These are phyloP conservation scores for Dentipellis sp. DNA, from an alignment of 768 basidiomycete genomes.

Conservation along the genomic window DNA sequence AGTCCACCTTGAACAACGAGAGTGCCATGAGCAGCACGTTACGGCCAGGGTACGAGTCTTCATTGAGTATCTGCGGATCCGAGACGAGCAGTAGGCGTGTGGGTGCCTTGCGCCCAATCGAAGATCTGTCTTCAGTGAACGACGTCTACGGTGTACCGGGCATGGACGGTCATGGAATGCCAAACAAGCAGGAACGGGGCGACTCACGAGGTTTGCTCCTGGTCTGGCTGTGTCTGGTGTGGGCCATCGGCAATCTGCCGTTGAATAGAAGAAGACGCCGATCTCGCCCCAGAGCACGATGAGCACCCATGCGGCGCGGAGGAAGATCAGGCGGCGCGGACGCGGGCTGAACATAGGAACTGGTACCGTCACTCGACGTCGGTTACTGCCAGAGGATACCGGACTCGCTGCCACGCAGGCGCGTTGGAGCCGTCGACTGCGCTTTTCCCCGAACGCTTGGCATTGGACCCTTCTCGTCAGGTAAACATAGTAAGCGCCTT, in stretches of 20 bases:
- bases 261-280: slow-evolving; percentile 20
- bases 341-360: background rate
- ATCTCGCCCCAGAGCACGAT: background rate
- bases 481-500: too few species aligned
- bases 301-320: background rate
- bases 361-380: background rate
- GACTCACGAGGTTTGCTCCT: background rate
- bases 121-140: too few species aligned
- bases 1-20: slow-evolving; percentile 61
- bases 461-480: too few species aligned
- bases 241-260: slow-evolving; percentile 51
- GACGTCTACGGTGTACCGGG: background rate
- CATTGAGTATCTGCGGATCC: slow-evolving; percentile 82
- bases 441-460: too few species aligned
- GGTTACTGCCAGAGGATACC: background rate
- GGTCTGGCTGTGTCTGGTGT: slow-evolving; percentile 22
- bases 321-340: background rate
- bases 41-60: slow-evolving; percentile 61
- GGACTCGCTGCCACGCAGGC: too few species aligned
- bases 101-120: background rate
- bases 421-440: too few species aligned
- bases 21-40: slow-evolving; percentile 44
- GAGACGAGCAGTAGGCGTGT: slow-evolving; percentile 70
- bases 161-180: background rate
- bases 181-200: background rate